Base-by-base conservation (phyloP, 2,329 filamentous ascomycete genomes). In the Pseudogymnoascus sp. region DNA sequence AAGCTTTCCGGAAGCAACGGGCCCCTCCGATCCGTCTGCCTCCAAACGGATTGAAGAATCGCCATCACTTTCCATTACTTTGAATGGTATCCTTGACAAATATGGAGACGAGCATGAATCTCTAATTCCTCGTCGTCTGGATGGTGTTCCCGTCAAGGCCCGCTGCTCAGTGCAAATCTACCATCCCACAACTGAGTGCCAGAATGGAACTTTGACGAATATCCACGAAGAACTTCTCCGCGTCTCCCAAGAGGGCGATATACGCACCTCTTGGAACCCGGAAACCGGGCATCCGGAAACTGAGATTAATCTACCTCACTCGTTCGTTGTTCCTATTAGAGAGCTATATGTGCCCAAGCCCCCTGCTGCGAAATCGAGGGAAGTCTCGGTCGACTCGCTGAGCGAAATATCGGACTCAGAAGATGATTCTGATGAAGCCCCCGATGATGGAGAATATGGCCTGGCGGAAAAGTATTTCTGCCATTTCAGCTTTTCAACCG, bases 381-480 rank as follows among this genome's bases (percentile, higher is more conserved):
- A 8, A 5, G 8, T n/a, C 9, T 33, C 45, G 33, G 45, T 55
- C 13, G 27, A 10, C 5, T 15, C 45, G n/a, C 27, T 12, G 2
- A 31, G 45, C 45, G 45, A 55, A 27, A 55, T 55, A 31, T 55
- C 45, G 29, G 45, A 55, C 29, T 55, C 45, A 8, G 45, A 55
- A 31, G 45, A 55, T 33, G 45, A 55, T 55, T 31, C 45, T 12
- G 45, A 55, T 55, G 45, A 55, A 9, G 27, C 18, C n/a, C 27
- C 33, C n/a, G 45, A 55, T 9, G 13, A 55, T 5, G 45, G 45
- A 33, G 45, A 55, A 33, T 55, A 55, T 55, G 45, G 45, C 9
- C 4, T 55, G 12, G 45, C 45, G 4, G 45, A 55, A n/a, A 55
- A 55, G n/a, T 55, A 55, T n/a, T 55, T 55, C 18, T 55, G 45